Evolutionary conservation across 371 early-diverging fungal genomes (phyloP).

Genomic region (Mucor piriformis): DNA sequence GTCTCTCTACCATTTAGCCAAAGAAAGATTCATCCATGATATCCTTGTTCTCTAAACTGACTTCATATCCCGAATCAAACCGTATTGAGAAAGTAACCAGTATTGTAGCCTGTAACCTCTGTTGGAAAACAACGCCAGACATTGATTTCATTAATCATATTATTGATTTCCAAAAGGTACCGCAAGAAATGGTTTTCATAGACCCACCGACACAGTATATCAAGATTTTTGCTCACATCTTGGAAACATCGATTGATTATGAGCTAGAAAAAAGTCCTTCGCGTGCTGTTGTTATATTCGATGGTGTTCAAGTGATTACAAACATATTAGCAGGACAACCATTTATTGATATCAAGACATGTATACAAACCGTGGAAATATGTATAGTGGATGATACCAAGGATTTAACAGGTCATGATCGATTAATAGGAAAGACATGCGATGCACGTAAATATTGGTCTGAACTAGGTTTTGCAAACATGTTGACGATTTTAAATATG

Average conservation of each 20-base stretch:
- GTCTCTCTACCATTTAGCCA: no score
- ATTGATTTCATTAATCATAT: slow-evolving; percentile 49
- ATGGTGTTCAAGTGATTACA: slow-evolving; percentile 58
- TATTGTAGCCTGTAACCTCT: slow-evolving; percentile 52
- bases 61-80: slow-evolving; percentile 41
- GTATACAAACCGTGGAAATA: slow-evolving; percentile 41
- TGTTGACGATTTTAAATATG: slow-evolving; percentile 38
- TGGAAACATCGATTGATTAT: slow-evolving; percentile 59
- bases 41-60: slow-evolving; percentile 53
- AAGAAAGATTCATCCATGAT: slow-evolving; percentile 53
- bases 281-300: slow-evolving; percentile 50
- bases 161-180: slow-evolving; percentile 47
- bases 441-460: slow-evolving; percentile 43
- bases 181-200: slow-evolving; percentile 51
- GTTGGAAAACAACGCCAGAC: slow-evolving; percentile 46
- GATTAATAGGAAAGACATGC: slow-evolving; percentile 16
- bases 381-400: slow-evolving; percentile 46
- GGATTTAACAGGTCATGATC: slow-evolving; percentile 15
- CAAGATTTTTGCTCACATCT: slow-evolving; percentile 49
- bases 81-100: slow-evolving; percentile 56
- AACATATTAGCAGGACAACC: slow-evolving; percentile 58
- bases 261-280: slow-evolving; percentile 55
- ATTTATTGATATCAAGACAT: slow-evolving; percentile 43
- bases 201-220: slow-evolving; percentile 55
- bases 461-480: slow-evolving; percentile 43